These are phyloP conservation scores for Quercus lobata DNA, from an alignment of 331 rosid species.

Conservation along the genomic window DNA sequence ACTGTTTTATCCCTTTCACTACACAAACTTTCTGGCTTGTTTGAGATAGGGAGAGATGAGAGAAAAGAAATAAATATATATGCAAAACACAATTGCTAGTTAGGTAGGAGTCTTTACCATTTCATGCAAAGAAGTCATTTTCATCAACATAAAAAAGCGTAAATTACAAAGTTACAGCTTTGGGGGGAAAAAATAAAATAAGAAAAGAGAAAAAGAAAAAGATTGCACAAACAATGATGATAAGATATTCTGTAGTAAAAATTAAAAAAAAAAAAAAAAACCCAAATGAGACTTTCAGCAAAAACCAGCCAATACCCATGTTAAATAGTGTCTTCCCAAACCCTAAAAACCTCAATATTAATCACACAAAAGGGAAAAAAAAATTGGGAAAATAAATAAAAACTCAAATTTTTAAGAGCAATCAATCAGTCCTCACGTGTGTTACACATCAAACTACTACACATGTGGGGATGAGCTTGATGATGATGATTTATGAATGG, in stretches of 20 bases:
- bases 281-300: background rate
- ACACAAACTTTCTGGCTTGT: conserved; percentile 33
- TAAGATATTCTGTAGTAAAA: conserved; percentile 53
- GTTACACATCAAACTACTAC: conserved; percentile 68
- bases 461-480: conserved; percentile 35
- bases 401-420: conserved; percentile 47
- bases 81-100: conserved; percentile 26
- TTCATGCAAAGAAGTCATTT: conserved; percentile 39
- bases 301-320: conserved; percentile 34
- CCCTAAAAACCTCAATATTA: conserved; percentile 65
- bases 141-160: conserved; percentile 33
- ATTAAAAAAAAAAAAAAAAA: conserved; percentile 31
- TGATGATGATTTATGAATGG: conserved; percentile 44
- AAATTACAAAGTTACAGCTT: conserved; percentile 25
- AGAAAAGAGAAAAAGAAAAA: background rate
- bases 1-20: conserved; percentile 66
- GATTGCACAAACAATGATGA: conserved; percentile 67
- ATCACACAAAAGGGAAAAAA: conserved; percentile 52
- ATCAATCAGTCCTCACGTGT: conserved; percentile 95
- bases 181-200: background rate
- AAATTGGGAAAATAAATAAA: conserved; percentile 32
- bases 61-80: background rate
- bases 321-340: conserved; percentile 56
- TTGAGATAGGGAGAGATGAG: background rate
- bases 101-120: conserved; percentile 54